Percentiles rank a stretch among this genome's conserved stretches.
Conservation (phyloP, 2,329 filamentous ascomycete species). For the Apiospora phragmitis region DNA sequence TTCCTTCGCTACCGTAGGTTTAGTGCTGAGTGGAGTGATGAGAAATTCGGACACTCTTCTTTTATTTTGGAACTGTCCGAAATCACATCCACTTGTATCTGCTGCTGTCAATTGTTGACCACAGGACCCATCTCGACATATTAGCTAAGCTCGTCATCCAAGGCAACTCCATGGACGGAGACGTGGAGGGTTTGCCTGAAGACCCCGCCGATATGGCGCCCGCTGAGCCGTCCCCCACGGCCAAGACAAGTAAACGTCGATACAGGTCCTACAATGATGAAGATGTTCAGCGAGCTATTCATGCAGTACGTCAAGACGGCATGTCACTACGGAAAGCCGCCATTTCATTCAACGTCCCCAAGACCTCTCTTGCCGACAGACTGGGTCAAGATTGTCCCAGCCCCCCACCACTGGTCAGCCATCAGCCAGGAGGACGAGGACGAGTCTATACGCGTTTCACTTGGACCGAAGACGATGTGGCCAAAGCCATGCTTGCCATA, state of each 20-base stretch:
- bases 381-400: slow-evolving; percentile 20
- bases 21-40: not conserved
- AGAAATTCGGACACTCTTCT: not conserved
- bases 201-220: not conserved
- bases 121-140: not conserved
- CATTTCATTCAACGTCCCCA: slow-evolving; percentile 23
- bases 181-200: not conserved
- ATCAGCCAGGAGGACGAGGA: slow-evolving; percentile 12
- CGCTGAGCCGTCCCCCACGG: not conserved
- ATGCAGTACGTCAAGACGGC: slow-evolving; percentile 22
- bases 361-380: slow-evolving; percentile 24
- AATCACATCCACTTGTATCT: not conserved
- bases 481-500: slow-evolving; percentile 22
- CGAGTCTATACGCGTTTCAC: slow-evolving; percentile 15
- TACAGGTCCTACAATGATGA: slow-evolving; percentile 25
- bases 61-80: not conserved
- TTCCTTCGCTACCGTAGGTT: not conserved
- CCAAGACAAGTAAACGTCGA: not conserved
- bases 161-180: not conserved
- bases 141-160: not conserved
- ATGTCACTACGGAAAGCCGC: slow-evolving; percentile 25
- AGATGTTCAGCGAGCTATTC: slow-evolving; percentile 20
- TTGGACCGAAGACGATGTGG: slow-evolving; percentile 24
- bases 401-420: slow-evolving; percentile 16
- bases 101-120: not conserved